phyloP scores from a whole-genome alignment of 2,329 filamentous ascomycete genomes.

The Pseudogymnoascus sp. region DNA sequence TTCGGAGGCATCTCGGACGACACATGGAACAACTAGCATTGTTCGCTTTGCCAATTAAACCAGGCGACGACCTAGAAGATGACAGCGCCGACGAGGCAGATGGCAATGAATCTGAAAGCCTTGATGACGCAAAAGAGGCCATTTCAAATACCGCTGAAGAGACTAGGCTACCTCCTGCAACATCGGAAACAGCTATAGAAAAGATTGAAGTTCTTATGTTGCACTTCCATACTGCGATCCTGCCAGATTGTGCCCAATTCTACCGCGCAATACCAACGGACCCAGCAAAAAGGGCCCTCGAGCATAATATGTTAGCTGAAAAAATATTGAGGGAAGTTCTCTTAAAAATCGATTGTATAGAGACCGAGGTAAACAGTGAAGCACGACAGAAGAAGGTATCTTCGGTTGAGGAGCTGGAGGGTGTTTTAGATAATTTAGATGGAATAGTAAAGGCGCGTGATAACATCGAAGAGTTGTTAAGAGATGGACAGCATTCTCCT shows the following conservation, averaged over 20 bases:
- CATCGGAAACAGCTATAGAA: not conserved
- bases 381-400: conserved; percentile 60
- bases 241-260: conserved; percentile 58
- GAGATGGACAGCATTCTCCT: not conserved
- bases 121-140: not conserved
- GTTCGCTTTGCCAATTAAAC: conserved; percentile 16
- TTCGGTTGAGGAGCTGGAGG: conserved; percentile 63
- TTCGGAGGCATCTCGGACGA: conserved; percentile 19
- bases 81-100: not conserved
- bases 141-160: too few species aligned
- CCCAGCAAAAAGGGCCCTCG: conserved; percentile 58
- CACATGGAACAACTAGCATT: conserved; percentile 24
- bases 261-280: conserved; percentile 54
- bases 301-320: conserved; percentile 69
- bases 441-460: not conserved
- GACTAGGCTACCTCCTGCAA: not conserved
- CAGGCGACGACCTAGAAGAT: conserved; percentile 4
- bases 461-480: not conserved
- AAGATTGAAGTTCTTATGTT: not conserved
- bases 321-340: conserved; percentile 68
- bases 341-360: conserved; percentile 67
- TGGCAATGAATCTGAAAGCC: not conserved
- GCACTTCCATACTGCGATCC: conserved; percentile 52
- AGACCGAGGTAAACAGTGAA: conserved; percentile 59
- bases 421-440: conserved; percentile 56